Conservation (phyloP, 2,329 filamentous ascomycete species). For the Pestalotiopsis sp. region DNA sequence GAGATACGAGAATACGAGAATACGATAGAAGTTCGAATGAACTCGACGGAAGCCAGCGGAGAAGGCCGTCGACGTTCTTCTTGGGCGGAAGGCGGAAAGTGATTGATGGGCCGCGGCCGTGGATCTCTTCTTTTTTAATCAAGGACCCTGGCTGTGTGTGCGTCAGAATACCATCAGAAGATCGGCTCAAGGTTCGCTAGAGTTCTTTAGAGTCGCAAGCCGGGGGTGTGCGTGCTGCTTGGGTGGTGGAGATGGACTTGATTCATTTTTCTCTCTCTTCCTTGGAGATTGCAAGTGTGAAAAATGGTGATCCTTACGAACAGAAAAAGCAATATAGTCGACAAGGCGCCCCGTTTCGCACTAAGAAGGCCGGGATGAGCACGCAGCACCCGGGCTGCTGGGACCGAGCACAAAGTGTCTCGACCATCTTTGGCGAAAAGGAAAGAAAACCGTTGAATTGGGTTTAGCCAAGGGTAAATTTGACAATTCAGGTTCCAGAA, state of each 20-base stretch:
- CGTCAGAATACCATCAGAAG: neutral
- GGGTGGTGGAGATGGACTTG: neutral
- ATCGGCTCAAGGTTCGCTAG: neutral
- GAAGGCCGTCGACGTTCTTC: neutral
- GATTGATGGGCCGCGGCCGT: neutral
- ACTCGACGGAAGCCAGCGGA: neutral
- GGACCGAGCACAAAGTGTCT: neutral
- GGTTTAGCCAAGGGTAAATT: neutral
- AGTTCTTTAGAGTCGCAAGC: neutral
- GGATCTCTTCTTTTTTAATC: neutral
- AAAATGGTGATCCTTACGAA: constrained; percentile 6
- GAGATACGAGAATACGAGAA: too few relatives aligned
- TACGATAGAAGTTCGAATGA: neutral
- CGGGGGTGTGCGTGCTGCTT: neutral
- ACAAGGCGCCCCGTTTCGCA: neutral
- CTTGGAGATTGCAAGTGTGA: neutral
- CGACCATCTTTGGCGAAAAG: neutral
- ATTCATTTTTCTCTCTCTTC: neutral
- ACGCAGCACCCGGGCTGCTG: neutral
- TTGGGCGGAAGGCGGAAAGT: neutral
- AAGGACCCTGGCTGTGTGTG: neutral
- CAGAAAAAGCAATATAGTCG: constrained; percentile 5
- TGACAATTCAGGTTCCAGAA: neutral
- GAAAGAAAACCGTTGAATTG: neutral
- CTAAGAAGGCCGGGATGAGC: neutral